Percentiles rank a stretch among this genome's conserved stretches.
Conservation (phyloP, 495 filamentous ascomycete genomes). For the Penicillium desertorum region DNA sequence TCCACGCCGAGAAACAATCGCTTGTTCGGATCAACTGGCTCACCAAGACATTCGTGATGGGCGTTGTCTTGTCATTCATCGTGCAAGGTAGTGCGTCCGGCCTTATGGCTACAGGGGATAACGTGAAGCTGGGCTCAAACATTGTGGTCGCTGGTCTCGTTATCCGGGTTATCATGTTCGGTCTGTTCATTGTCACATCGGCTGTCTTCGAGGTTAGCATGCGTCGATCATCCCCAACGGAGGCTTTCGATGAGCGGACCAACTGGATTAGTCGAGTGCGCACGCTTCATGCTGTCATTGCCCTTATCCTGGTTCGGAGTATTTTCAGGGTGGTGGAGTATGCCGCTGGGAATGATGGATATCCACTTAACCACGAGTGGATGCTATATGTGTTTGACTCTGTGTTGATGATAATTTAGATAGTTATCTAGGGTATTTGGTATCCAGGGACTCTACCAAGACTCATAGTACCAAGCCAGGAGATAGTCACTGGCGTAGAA, state of each 20-base stretch:
- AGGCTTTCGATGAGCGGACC: constrained; percentile 11
- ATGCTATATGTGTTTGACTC: constrained; percentile 19
- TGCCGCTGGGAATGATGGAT: constrained; percentile 49
- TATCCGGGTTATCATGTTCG: constrained; percentile 39
- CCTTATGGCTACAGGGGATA: constrained; percentile 7
- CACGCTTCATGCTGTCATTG: constrained; percentile 49
- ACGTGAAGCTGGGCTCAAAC: constrained; percentile 3
- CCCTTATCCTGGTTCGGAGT: constrained; percentile 56
- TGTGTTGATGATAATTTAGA: constrained; percentile 51
- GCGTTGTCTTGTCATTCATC: constrained; percentile 22
- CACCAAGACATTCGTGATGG: constrained; percentile 23
- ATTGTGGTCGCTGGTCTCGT: constrained; percentile 36
- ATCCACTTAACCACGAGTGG: constrained; percentile 38
- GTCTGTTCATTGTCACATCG: constrained; percentile 33
- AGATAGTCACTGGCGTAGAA: not conserved
- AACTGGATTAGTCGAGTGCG: constrained; percentile 51
- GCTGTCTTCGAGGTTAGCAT: constrained; percentile 32
- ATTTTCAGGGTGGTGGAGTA: constrained; percentile 64
- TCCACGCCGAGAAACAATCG: constrained; percentile 35
- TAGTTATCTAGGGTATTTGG: constrained; percentile 43
- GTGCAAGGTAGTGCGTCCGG: constrained; percentile 17
- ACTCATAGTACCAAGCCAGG: not conserved
- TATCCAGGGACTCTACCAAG: not conserved
- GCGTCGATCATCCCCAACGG: constrained; percentile 21
- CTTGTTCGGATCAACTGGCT: constrained; percentile 7